phyloP scores from a whole-genome alignment of 345 rosid species.

The Luvunga scandens region DNA sequence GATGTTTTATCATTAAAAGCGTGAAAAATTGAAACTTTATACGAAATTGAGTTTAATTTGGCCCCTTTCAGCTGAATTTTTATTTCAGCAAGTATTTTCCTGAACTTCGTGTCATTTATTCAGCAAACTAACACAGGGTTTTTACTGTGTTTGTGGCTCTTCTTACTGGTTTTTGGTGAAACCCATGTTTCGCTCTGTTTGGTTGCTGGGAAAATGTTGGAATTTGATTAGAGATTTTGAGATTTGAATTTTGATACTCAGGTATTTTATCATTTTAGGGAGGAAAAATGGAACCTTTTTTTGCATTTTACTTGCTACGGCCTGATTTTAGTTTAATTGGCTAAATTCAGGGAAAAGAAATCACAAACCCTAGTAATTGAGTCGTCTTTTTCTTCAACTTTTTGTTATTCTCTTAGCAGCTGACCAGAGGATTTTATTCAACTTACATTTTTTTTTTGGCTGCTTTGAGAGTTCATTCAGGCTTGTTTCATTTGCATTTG shows the following conservation, averaged over 20 bases:
- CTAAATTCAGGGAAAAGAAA: background rate
- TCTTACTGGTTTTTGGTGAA: background rate
- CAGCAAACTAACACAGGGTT: background rate
- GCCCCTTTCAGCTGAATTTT: background rate
- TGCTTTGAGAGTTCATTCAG: background rate
- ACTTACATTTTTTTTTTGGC: background rate
- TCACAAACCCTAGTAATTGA: background rate
- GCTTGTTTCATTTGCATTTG: background rate
- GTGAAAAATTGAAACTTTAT: background rate
- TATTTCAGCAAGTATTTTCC: background rate
- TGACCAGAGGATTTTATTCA: background rate
- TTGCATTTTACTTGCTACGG: background rate
- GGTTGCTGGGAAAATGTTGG: conserved; percentile 16
- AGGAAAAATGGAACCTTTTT: background rate
- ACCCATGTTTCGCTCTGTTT: conserved; percentile 10
- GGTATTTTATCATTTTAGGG: background rate
- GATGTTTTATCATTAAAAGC: too few species aligned
- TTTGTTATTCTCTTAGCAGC: background rate
- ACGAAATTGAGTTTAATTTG: background rate
- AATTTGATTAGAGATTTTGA: conserved; percentile 1
- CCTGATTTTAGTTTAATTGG: background rate
- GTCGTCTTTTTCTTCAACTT: background rate
- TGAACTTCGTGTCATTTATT: background rate
- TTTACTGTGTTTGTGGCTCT: background rate
- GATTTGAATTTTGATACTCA: background rate